A percentile compares a stretch with the other conserved stretches of the same genome.
phyloP scores from a whole-genome alignment of 2,329 filamentous ascomycete species.

The Samsoniella hepiali region DNA sequence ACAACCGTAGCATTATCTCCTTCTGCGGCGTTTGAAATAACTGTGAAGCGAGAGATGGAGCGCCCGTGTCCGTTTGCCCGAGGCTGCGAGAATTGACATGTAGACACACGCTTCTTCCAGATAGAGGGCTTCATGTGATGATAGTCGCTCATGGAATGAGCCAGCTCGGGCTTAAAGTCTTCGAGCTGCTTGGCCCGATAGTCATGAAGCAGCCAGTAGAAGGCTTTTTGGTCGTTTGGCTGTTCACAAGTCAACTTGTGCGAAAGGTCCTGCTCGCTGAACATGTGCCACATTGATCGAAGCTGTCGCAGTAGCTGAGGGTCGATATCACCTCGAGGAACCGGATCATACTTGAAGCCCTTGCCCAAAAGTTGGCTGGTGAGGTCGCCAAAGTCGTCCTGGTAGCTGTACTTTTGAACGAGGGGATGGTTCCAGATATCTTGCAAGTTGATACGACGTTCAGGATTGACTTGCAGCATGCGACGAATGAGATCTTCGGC shows the following conservation, averaged over 20 bases:
- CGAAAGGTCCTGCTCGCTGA: constrained; percentile 68
- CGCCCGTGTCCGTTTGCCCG: constrained; percentile 47
- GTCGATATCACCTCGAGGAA: constrained; percentile 68
- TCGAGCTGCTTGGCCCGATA: constrained; percentile 84
- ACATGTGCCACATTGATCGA: constrained; percentile 86
- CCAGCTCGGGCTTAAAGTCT: constrained; percentile 76
- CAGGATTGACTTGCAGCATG: constrained; percentile 77
- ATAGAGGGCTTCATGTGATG: constrained; percentile 67
- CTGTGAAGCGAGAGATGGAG: constrained; percentile 60
- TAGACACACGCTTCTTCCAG: constrained; percentile 60
- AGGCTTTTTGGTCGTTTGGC: constrained; percentile 87
- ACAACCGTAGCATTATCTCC: constrained; percentile 47
- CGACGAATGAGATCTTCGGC: constrained; percentile 73
- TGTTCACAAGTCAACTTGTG: constrained; percentile 63
- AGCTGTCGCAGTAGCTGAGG: constrained; percentile 79
- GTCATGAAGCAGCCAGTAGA: constrained; percentile 80
- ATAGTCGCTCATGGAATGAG: constrained; percentile 87
- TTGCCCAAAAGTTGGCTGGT: constrained; percentile 57
- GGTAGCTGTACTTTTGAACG: constrained; percentile 76
- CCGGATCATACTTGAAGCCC: constrained; percentile 57
- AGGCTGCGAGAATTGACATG: constrained; percentile 54
- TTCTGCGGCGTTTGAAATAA: constrained; percentile 60
- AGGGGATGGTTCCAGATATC: constrained; percentile 85
- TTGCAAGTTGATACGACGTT: constrained; percentile 72
- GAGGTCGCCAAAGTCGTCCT: constrained; percentile 62